Evolutionary conservation across 176 grass and related monocot genomes (phyloP).

Genomic region (Bonia amplexicaulis): DNA sequence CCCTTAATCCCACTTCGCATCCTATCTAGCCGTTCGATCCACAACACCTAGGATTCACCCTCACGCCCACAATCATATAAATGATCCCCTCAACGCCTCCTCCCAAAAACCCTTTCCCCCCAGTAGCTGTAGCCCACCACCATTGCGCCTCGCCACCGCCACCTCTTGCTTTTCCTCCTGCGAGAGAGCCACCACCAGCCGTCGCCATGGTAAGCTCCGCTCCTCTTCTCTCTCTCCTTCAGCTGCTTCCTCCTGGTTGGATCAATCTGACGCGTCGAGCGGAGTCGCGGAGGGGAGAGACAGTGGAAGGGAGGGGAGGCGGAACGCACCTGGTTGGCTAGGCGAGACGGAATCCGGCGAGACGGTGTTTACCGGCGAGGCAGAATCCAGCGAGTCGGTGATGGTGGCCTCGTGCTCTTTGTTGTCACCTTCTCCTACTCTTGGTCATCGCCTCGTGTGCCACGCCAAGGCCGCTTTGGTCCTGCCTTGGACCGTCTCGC

Average conservation of each 20-base stretch:
- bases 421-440: too few species aligned
- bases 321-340: too few species aligned
- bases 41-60: background rate
- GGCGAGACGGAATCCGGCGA: rapidly evolving
- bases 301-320: too few species aligned
- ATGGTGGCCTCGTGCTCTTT: too few species aligned
- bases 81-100: background rate
- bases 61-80: background rate
- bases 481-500: too few species aligned
- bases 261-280: background rate
- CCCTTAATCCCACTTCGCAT: background rate
- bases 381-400: too few species aligned
- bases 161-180: background rate
- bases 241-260: background rate
- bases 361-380: too few species aligned
- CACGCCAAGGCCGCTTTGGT: too few species aligned
- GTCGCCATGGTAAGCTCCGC: conserved; percentile 25
- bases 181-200: background rate
- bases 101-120: background rate
- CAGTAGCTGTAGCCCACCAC: too few species aligned
- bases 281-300: too few species aligned
- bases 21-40: conserved; percentile 2
- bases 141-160: background rate
- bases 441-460: too few species aligned
- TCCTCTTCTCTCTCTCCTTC: background rate